phyloP scores from a whole-genome alignment of 2,329 filamentous ascomycete species.

The Fusarium sp. region DNA sequence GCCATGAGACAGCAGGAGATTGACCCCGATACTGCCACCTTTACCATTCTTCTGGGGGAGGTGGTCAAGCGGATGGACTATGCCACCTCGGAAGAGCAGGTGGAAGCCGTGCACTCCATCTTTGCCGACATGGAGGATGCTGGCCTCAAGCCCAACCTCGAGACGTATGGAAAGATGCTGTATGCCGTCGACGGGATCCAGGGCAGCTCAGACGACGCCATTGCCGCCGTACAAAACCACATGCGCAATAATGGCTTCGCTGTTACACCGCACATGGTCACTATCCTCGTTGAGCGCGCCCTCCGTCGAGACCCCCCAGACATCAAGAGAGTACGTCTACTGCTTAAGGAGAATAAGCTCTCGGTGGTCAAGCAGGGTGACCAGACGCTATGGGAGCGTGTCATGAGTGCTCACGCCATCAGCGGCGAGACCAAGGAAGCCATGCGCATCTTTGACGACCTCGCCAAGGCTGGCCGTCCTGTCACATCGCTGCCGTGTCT shows the following conservation, averaged over 20 bases:
- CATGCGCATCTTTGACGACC: constrained; percentile 57
- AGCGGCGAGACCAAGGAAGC: constrained; percentile 60
- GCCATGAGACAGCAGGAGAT: constrained; percentile 66
- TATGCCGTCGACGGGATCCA: constrained; percentile 54
- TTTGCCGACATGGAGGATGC: constrained; percentile 65
- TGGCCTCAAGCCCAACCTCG: constrained; percentile 65
- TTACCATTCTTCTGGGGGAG: constrained; percentile 74
- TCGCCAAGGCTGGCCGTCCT: constrained; percentile 51
- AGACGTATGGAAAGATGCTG: constrained; percentile 74
- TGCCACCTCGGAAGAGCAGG: constrained; percentile 57
- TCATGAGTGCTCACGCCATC: constrained; percentile 71
- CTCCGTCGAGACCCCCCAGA: constrained; percentile 67
- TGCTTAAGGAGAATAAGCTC: constrained; percentile 66
- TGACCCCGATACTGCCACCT: constrained; percentile 71
- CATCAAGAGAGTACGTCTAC: constrained; percentile 63
- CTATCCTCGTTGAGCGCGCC: constrained; percentile 73
- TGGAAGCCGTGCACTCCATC: constrained; percentile 59
- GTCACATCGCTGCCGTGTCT: constrained; percentile 55
- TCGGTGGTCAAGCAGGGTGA: constrained; percentile 54
- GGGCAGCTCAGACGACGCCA: constrained; percentile 56
- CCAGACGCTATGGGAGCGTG: constrained; percentile 72
- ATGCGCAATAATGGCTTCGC: constrained; percentile 63
- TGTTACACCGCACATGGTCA: constrained; percentile 73
- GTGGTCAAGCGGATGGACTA: constrained; percentile 55
- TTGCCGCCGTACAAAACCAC: constrained; percentile 67